Evolutionary conservation across 768 basidiomycete species (phyloP).

Genomic region (Boletellus ananiceps): DNA sequence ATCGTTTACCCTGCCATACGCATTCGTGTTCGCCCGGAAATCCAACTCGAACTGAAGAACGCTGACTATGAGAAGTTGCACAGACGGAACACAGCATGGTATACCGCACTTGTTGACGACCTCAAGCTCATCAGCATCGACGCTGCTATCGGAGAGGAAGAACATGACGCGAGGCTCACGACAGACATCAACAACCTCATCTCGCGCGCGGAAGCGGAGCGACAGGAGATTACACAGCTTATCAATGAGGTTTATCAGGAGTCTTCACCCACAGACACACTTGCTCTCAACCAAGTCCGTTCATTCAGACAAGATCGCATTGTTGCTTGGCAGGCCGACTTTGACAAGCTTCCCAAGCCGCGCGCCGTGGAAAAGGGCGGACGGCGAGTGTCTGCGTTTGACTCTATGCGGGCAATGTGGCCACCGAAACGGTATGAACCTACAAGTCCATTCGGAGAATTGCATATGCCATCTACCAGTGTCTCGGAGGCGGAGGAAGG

Average conservation of each 20-base stretch:
- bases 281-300: conserved; percentile 82
- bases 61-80: conserved; percentile 79
- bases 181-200: conserved; percentile 65
- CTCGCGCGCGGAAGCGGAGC: conserved; percentile 67
- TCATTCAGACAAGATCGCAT: conserved; percentile 88
- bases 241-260: conserved; percentile 80
- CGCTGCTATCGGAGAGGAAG: conserved; percentile 73
- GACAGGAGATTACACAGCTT: conserved; percentile 63
- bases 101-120: conserved; percentile 69
- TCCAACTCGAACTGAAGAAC: conserved; percentile 87
- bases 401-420: conserved; percentile 70
- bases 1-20: conserved; percentile 85
- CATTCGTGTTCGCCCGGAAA: conserved; percentile 81
- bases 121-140: conserved; percentile 74
- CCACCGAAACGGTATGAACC: conserved; percentile 47
- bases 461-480: conserved; percentile 55
- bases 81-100: conserved; percentile 68
- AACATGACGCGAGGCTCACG: conserved; percentile 58
- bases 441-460: conserved; percentile 48
- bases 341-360: conserved; percentile 77
- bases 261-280: conserved; percentile 76
- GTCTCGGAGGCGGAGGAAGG: conserved; percentile 75
- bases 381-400: conserved; percentile 60
- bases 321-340: conserved; percentile 95
- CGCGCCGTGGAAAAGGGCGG: conserved; percentile 50